Evolutionary conservation across 2,329 filamentous ascomycete species (phyloP).

Genomic region (Botrytis byssoidea): DNA sequence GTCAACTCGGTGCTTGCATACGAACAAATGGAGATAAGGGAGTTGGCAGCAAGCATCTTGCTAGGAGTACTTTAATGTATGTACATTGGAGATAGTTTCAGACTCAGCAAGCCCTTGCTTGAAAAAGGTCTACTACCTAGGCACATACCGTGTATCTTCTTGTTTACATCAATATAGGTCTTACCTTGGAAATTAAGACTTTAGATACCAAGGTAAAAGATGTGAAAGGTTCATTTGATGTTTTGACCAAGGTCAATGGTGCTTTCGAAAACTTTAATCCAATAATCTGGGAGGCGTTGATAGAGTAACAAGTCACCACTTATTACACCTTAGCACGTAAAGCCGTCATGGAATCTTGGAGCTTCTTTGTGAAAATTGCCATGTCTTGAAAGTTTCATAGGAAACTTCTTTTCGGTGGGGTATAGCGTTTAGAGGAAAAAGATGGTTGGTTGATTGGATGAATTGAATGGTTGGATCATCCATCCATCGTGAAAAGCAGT

Average conservation of each 20-base stretch:
- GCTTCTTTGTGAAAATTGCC: not conserved
- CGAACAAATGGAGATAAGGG: not conserved
- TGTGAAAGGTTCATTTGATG: not conserved
- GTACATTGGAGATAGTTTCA: not conserved
- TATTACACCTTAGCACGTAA: not conserved
- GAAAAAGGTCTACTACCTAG: not conserved
- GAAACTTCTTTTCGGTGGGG: not conserved
- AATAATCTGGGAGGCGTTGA: not conserved
- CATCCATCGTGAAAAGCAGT: not conserved
- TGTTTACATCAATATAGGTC: not conserved
- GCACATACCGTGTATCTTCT: not conserved
- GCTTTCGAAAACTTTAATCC: not conserved
- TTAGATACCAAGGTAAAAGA: not conserved
- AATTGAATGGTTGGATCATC: not conserved
- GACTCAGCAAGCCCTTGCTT: not conserved
- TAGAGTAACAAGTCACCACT: not conserved
- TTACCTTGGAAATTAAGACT: not conserved
- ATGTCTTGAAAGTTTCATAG: not conserved
- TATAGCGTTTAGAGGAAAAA: not conserved
- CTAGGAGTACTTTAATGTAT: not conserved
- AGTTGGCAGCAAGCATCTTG: not conserved
- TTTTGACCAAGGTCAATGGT: not conserved
- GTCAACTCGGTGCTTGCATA: not conserved
- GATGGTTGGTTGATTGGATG: not conserved
- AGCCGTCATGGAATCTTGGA: not conserved